These are phyloP conservation scores for Phytophthora sansomeana DNA, from an alignment of 352 stramenopile species.

Conservation along the genomic window DNA sequence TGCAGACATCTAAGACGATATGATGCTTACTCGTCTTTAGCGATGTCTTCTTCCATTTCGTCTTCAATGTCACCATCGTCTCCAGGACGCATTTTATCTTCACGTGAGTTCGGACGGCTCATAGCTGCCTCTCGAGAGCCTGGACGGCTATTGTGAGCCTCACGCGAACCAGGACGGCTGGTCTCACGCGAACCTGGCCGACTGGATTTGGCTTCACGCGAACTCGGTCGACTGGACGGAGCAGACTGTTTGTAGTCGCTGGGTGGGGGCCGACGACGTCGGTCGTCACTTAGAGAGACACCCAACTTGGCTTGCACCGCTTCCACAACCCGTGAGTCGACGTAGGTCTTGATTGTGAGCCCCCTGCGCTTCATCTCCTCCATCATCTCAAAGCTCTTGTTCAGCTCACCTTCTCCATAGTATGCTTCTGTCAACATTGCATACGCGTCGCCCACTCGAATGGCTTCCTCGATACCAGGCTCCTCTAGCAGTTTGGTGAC, in stretches of 20 bases:
- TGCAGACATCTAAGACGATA: conserved; percentile 2
- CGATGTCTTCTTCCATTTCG: conserved; percentile 87
- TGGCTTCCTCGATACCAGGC: conserved; percentile 82
- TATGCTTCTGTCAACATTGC: conserved; percentile 88
- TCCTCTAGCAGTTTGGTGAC: conserved; percentile 88
- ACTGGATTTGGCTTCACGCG: conserved; percentile 33
- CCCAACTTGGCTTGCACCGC: conserved; percentile 72
- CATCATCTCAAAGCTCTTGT: conserved; percentile 75
- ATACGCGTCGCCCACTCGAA: conserved; percentile 92
- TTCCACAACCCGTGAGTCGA: conserved; percentile 75
- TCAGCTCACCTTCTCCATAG: conserved; percentile 66
- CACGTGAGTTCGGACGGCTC: conserved; percentile 37
- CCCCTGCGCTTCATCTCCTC: conserved; percentile 80
- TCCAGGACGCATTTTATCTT: conserved; percentile 38
- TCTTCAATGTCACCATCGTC: conserved; percentile 62
- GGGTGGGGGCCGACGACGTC: conserved; percentile 20
- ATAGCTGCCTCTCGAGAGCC: conserved; percentile 29
- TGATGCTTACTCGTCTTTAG: conserved; percentile 64
- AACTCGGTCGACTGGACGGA: conserved; percentile 20
- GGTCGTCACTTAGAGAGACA: conserved; percentile 29
- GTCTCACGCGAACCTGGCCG: conserved; percentile 25
- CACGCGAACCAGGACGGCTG: conserved; percentile 30
- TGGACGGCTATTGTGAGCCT: conserved; percentile 21
- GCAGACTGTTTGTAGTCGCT: conserved; percentile 46
- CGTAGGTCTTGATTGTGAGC: conserved; percentile 75